A percentile compares a stretch with the other conserved stretches of the same genome.
These are phyloP conservation scores for Camelina laxa DNA, from an alignment of 345 rosid genomes.

Conservation along the genomic window DNA sequence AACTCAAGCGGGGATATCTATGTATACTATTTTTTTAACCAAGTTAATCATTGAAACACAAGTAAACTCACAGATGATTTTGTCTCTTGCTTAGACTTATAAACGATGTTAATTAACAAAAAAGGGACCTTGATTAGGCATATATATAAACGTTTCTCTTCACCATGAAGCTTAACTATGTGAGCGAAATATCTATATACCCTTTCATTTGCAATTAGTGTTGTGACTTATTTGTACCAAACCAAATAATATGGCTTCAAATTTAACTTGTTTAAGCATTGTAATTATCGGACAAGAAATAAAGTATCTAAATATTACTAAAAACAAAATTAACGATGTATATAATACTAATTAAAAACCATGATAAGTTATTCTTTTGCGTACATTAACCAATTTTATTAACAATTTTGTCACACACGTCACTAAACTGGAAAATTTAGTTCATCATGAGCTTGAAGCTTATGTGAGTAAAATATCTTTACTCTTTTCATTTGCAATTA, in stretches of 20 bases:
- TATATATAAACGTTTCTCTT: too few relatives aligned
- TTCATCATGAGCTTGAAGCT: slow-evolving; percentile 29
- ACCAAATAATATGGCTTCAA: background rate
- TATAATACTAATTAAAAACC: too few relatives aligned
- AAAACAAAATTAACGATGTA: background rate
- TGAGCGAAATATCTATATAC: too few relatives aligned
- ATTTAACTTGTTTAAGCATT: background rate
- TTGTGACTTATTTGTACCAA: too few relatives aligned
- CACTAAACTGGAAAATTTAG: slow-evolving; percentile 16
- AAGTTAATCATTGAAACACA: background rate
- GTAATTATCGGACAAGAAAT: background rate
- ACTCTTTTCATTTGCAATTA: slow-evolving; percentile 23
- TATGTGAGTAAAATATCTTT: background rate
- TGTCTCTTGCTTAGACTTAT: slow-evolving; percentile 2
- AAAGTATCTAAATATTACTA: background rate
- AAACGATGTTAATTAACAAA: background rate
- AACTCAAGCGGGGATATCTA: background rate
- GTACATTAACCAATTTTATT: background rate
- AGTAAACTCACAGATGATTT: slow-evolving; percentile 12
- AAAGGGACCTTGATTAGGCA: too few relatives aligned
- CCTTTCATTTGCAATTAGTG: too few relatives aligned
- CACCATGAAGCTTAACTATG: too few relatives aligned
- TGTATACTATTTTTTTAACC: background rate
- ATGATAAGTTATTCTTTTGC: too few relatives aligned
- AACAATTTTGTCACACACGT: background rate